Evolutionary conservation across 2,329 filamentous ascomycete genomes (phyloP).

Genomic region (Botrytis fragariae): DNA sequence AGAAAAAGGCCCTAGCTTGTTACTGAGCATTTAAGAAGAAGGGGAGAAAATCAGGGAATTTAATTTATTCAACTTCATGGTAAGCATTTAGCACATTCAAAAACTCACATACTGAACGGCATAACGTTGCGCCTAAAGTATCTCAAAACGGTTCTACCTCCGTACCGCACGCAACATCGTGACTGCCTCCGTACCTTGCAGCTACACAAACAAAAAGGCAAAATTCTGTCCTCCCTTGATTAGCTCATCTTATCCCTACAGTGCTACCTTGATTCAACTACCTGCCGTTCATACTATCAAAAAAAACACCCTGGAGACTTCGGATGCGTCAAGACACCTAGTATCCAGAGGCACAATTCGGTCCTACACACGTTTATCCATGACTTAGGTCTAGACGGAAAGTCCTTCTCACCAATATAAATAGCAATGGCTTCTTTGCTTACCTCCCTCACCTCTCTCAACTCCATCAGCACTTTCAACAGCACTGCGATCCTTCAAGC

Average conservation of each 20-base stretch:
- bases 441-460: slow-evolving; percentile 29
- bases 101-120: not conserved
- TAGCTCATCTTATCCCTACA: not conserved
- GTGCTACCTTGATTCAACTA: not conserved
- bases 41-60: not conserved
- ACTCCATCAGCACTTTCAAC: slow-evolving; percentile 28
- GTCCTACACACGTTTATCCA: slow-evolving; percentile 20
- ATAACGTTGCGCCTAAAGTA: not conserved
- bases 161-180: slow-evolving; percentile 4
- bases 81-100: not conserved
- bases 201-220: not conserved
- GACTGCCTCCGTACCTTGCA: slow-evolving; percentile 22
- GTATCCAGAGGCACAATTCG: slow-evolving; percentile 22
- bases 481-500: slow-evolving; percentile 22
- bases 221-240: not conserved
- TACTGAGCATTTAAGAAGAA: not conserved
- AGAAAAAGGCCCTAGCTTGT: not conserved
- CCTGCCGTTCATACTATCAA: not conserved
- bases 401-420: slow-evolving; percentile 28
- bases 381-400: not conserved
- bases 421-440: slow-evolving; percentile 29
- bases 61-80: not conserved
- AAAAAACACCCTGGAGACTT: not conserved
- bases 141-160: slow-evolving; percentile 7
- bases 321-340: not conserved